Conservation (phyloP, 305 asterid species). For the Nicotiana rustica region DNA sequence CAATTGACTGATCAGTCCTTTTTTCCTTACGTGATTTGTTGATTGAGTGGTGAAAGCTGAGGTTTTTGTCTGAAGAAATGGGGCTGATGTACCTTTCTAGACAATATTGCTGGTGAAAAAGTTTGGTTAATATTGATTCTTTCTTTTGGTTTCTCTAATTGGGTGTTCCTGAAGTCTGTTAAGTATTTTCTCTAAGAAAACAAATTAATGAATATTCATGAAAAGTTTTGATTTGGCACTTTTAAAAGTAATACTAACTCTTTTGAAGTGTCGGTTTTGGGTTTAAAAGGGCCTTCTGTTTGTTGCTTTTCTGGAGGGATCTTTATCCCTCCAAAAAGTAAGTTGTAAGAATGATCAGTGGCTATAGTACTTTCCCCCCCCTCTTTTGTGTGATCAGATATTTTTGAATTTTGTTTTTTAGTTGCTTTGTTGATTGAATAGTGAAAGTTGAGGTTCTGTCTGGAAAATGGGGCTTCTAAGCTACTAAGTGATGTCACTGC, state of each 20-base stretch:
- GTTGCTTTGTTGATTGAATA: conserved; percentile 5
- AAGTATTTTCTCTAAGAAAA: neutral
- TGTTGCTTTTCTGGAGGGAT: conserved; percentile 10
- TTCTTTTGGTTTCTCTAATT: neutral
- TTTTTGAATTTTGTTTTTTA: neutral
- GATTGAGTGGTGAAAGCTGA: neutral
- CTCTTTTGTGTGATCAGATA: neutral
- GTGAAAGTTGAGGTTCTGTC: neutral
- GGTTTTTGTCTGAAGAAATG: neutral
- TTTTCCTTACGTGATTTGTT: neutral
- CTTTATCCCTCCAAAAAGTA: neutral
- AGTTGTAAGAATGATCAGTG: neutral
- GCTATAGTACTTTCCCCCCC: neutral
- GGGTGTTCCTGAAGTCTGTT: conserved; percentile 2
- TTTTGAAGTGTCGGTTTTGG: neutral
- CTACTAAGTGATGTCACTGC: neutral
- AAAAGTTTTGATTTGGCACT: neutral
- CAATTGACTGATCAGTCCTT: neutral
- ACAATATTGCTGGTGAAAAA: neutral
- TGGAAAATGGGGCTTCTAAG: neutral
- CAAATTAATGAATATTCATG: neutral
- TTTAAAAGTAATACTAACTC: neutral
- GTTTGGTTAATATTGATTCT: neutral
- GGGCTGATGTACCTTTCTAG: neutral
- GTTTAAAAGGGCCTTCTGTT: neutral